Conservation (phyloP, 805 yeast species). For the Metschnikowia proteae region DNA sequence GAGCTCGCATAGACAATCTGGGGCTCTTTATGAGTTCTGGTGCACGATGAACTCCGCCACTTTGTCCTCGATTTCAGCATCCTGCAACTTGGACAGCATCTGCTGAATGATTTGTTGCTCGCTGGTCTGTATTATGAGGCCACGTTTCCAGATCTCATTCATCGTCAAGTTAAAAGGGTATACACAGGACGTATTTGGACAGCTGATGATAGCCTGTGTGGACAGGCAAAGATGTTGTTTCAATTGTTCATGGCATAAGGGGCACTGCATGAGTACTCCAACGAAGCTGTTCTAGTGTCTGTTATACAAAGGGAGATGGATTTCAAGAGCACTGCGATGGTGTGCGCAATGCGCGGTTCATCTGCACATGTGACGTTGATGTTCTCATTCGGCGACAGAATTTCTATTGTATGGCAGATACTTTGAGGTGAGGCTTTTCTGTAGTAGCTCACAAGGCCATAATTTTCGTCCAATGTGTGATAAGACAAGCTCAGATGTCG, state of each 20-base stretch:
- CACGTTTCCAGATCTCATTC: slow-evolving; percentile 25
- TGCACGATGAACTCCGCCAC: slow-evolving; percentile 25
- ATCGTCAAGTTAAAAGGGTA: slow-evolving; percentile 33
- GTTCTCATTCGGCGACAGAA: too few relatives aligned
- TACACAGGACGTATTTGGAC: slow-evolving; percentile 27
- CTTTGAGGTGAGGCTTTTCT: too few relatives aligned
- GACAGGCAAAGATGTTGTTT: slow-evolving; percentile 27
- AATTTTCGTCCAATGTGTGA: too few relatives aligned
- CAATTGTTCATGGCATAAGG: slow-evolving; percentile 25
- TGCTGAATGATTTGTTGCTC: slow-evolving; percentile 24
- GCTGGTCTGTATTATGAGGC: slow-evolving; percentile 21
- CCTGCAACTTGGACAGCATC: slow-evolving; percentile 25
- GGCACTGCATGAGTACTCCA: slow-evolving; percentile 23
- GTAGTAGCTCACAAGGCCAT: too few relatives aligned
- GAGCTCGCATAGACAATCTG: too few relatives aligned
- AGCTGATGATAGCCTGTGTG: slow-evolving; percentile 24
- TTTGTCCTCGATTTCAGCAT: slow-evolving; percentile 23
- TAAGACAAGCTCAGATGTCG: too few relatives aligned
- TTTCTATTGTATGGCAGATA: too few relatives aligned
- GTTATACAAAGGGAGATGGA: neutral
- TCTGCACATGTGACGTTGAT: neutral
- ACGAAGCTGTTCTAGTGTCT: neutral
- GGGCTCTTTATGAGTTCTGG: neutral
- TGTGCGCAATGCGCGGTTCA: neutral
- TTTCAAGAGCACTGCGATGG: neutral